Percentiles rank a stretch among this genome's conserved stretches.
Conservation (phyloP, 1,139 yeast genomes). For the Yamadazyma triangularis region DNA sequence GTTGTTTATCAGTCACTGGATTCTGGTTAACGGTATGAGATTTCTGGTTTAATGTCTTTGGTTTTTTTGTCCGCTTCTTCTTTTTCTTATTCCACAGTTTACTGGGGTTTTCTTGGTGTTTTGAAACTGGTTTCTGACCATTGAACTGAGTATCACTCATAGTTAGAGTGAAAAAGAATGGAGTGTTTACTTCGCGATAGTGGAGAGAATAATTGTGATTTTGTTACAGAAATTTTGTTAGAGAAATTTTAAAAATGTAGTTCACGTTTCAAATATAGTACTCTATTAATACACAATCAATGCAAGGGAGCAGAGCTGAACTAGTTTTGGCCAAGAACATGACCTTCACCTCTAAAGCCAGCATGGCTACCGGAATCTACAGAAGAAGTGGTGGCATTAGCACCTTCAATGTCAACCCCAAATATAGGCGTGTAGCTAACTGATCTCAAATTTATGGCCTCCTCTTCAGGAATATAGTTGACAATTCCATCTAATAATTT, state of each 20-base stretch:
- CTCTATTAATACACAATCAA: too few relatives aligned
- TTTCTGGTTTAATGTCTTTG: too few relatives aligned
- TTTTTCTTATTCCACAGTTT: constrained; percentile 1
- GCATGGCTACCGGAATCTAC: constrained; percentile 3
- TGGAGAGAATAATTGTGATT: too few relatives aligned
- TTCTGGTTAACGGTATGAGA: too few relatives aligned
- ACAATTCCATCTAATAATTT: constrained; percentile 50
- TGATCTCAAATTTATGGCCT: constrained; percentile 42
- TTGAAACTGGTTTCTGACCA: background rate
- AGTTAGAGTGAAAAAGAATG: background rate
- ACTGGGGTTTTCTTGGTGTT: background rate
- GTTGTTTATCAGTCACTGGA: too few relatives aligned
- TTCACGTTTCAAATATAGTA: too few relatives aligned
- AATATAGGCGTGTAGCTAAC: constrained; percentile 34
- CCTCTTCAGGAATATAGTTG: constrained; percentile 52
- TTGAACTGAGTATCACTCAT: background rate
- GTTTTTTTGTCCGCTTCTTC: too few relatives aligned
- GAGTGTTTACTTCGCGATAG: background rate
- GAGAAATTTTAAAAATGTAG: too few relatives aligned
- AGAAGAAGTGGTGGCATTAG: constrained; percentile 5
- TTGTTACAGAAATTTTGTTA: too few relatives aligned
- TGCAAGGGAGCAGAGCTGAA: too few relatives aligned
- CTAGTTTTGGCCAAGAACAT: constrained; percentile 24
- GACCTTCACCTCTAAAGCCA: constrained; percentile 29
- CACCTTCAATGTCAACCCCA: constrained; percentile 21